Evolutionary conservation across 2,329 filamentous ascomycete genomes (phyloP).

Genomic region (Hypoxylon sp.): DNA sequence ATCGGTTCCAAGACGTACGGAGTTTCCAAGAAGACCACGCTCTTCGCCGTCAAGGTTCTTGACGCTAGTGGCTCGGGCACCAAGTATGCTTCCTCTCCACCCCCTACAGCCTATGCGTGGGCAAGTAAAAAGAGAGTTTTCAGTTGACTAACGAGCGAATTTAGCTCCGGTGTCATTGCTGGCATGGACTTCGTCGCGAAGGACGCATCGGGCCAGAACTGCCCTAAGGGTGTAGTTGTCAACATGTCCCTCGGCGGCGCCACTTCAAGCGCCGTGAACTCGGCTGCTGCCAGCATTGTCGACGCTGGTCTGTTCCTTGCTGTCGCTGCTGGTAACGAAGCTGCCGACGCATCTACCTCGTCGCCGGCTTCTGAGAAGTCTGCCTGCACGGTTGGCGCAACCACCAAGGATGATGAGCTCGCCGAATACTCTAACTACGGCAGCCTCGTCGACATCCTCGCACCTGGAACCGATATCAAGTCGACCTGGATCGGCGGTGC

Average conservation of each 20-base stretch:
- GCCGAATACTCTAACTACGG: constrained; percentile 68
- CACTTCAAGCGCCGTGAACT: constrained; percentile 64
- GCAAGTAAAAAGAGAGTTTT: background rate
- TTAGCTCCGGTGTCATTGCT: constrained; percentile 51
- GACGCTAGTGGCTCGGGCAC: constrained; percentile 50
- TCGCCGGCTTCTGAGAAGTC: constrained; percentile 65
- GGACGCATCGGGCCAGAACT: constrained; percentile 59
- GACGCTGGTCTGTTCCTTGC: constrained; percentile 65
- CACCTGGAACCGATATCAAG: constrained; percentile 59
- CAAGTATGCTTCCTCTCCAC: constrained; percentile 45
- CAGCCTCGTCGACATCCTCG: constrained; percentile 59
- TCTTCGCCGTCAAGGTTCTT: constrained; percentile 65
- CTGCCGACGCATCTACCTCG: constrained; percentile 56
- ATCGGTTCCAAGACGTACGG: constrained; percentile 60
- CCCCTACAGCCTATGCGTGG: constrained; percentile 36
- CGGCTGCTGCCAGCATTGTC: constrained; percentile 63
- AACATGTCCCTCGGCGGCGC: constrained; percentile 69
- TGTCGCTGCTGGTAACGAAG: constrained; percentile 69
- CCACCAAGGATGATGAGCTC: constrained; percentile 57
- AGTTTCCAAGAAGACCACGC: constrained; percentile 61
- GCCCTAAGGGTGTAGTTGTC: constrained; percentile 63
- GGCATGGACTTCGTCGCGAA: constrained; percentile 59
- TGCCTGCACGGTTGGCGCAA: constrained; percentile 69
- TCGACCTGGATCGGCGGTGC: constrained; percentile 56
- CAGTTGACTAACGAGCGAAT: constrained; percentile 4